phyloP scores from a whole-genome alignment of 2,329 filamentous ascomycete genomes.

The Aschersonia sp. region DNA sequence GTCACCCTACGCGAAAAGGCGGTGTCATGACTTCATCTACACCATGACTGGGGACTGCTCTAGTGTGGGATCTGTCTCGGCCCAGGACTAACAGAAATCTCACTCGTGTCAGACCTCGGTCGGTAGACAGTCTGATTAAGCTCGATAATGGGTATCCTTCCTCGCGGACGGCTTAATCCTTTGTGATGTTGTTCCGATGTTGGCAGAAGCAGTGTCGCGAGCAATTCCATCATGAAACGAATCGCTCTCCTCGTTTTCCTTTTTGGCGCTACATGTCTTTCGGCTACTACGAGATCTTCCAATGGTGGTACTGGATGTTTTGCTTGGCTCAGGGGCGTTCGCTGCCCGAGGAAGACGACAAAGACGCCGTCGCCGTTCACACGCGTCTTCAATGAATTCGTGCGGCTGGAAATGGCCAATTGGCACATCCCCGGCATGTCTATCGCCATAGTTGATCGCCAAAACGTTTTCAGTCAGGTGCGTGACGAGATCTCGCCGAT shows the following conservation, averaged over 20 bases:
- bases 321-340: neutral
- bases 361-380: neutral
- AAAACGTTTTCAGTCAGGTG: constrained; percentile 12
- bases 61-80: too few relatives aligned
- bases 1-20: neutral
- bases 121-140: too few relatives aligned
- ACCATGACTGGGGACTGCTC: neutral
- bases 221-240: too few relatives aligned
- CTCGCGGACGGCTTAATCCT: too few relatives aligned
- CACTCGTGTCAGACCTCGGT: too few relatives aligned
- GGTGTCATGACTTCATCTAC: neutral
- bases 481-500: neutral
- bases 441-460: constrained; percentile 12
- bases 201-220: too few relatives aligned
- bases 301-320: neutral
- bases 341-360: neutral
- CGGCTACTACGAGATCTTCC: too few relatives aligned
- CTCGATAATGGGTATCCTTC: too few relatives aligned
- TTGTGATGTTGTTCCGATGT: too few relatives aligned
- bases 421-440: constrained; percentile 22
- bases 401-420: constrained; percentile 5
- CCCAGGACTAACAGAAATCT: too few relatives aligned
- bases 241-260: too few relatives aligned
- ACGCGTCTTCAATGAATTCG: constrained; percentile 1
- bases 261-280: too few relatives aligned